A percentile compares a stretch with the other conserved stretches of the same genome.
Evolutionary conservation across 2,329 filamentous ascomycete species (phyloP).

Genomic region (Fusarium sp.): DNA sequence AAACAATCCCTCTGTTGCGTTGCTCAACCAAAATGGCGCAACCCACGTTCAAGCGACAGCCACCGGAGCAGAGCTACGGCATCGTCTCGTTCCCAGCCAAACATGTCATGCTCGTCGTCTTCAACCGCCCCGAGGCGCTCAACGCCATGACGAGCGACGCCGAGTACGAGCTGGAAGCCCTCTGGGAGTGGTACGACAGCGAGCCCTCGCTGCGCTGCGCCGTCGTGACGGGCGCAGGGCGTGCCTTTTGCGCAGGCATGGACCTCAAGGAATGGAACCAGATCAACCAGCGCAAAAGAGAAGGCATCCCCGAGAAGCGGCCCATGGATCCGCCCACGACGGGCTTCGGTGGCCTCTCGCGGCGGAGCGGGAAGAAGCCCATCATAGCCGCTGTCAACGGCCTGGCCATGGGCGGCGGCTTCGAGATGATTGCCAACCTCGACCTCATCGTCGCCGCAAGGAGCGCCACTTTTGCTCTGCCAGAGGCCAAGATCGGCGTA

Average conservation of each 20-base stretch:
- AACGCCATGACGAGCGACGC: conserved; percentile 43
- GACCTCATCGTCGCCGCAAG: conserved; percentile 75
- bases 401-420: conserved; percentile 77
- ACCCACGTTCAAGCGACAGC: conserved; percentile 34
- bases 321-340: conserved; percentile 43
- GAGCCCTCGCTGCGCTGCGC: conserved; percentile 70
- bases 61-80: conserved; percentile 36
- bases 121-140: conserved; percentile 40
- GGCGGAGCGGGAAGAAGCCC: conserved; percentile 76
- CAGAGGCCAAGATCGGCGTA: conserved; percentile 77
- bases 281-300: conserved; percentile 37
- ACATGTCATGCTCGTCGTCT: conserved; percentile 44
- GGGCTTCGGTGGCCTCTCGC: conserved; percentile 74
- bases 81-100: conserved; percentile 41
- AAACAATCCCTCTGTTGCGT: not conserved
- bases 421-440: conserved; percentile 79
- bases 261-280: conserved; percentile 64
- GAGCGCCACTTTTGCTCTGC: conserved; percentile 72
- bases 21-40: conserved; percentile 24
- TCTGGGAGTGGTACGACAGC: conserved; percentile 71
- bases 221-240: conserved; percentile 70
- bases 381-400: conserved; percentile 82
- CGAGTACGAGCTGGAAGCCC: conserved; percentile 52
- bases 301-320: conserved; percentile 38
- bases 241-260: conserved; percentile 75